Evolutionary conservation across 352 stramenopile genomes (phyloP).

Genomic region (Phytophthora cactorum): DNA sequence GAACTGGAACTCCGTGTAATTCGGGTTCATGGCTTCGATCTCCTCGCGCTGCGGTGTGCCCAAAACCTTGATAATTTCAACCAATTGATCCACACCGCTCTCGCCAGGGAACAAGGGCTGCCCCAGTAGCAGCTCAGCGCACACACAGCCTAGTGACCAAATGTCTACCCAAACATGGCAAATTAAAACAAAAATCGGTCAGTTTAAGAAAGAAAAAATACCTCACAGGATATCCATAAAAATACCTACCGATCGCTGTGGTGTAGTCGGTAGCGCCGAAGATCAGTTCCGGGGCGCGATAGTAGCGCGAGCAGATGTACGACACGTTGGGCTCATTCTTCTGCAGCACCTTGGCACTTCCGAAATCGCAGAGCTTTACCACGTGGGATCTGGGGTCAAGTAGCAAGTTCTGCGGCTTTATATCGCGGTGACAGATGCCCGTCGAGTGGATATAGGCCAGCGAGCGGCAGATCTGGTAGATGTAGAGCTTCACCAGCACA

Average conservation of each 20-base stretch:
- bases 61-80: constrained; percentile 99
- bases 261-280: constrained; percentile 99
- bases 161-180: constrained; percentile 77
- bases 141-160: constrained; percentile 97
- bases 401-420: constrained; percentile 99
- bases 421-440: constrained; percentile 99
- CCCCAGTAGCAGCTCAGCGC: constrained; percentile 97
- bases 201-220: not conserved
- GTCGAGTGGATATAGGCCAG: constrained; percentile 98
- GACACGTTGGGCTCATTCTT: constrained; percentile 99
- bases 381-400: constrained; percentile 97
- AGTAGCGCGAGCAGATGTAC: constrained; percentile 99
- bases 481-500: constrained; percentile 99
- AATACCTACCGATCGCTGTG: constrained; percentile 93
- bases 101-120: constrained; percentile 99
- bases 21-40: constrained; percentile 99
- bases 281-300: constrained; percentile 99
- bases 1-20: constrained; percentile 99
- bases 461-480: constrained; percentile 98
- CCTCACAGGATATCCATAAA: not conserved
- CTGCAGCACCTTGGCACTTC: constrained; percentile 95
- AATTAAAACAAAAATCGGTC: not conserved
- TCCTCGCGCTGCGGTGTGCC: constrained; percentile 98
- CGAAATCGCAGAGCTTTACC: constrained; percentile 99
- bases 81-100: constrained; percentile 98